Percentiles rank a stretch among this genome's conserved stretches.
phyloP scores from a whole-genome alignment of 208 protist species.

The Acanthamoeba culbertsoni region DNA sequence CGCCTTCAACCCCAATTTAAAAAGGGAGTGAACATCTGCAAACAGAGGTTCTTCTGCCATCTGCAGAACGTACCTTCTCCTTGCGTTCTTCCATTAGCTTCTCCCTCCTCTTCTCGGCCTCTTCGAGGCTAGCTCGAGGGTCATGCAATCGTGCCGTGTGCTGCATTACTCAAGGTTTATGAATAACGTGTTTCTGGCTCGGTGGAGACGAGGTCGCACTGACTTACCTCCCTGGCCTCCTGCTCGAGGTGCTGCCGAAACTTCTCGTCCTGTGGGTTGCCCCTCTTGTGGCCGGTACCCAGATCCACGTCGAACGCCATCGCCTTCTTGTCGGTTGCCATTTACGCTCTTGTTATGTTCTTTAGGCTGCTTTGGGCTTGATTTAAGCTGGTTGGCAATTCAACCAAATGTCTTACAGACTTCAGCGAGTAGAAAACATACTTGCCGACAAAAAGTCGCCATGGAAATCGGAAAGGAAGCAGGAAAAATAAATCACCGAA shows the following conservation, averaged over 20 bases:
- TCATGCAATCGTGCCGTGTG: background rate
- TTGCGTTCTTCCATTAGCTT: background rate
- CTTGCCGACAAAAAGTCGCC: too few relatives aligned
- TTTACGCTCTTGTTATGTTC: background rate
- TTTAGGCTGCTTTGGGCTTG: background rate
- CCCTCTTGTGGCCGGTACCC: background rate
- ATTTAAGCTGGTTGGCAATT: background rate
- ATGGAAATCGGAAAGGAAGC: background rate
- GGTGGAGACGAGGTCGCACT: background rate
- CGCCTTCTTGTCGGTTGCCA: slow-evolving; percentile 11
- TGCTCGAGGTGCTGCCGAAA: background rate
- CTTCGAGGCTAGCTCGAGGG: background rate
- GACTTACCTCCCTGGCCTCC: background rate
- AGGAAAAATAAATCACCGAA: background rate
- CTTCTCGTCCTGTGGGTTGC: background rate
- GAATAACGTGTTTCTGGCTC: background rate
- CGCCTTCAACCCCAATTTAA: background rate
- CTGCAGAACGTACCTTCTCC: background rate
- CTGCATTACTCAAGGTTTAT: background rate
- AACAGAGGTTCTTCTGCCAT: background rate
- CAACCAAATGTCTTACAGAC: too few relatives aligned
- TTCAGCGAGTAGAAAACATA: too few relatives aligned
- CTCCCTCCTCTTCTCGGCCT: slow-evolving; percentile 12
- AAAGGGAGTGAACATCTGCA: background rate
- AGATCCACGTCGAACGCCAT: slow-evolving; percentile 30